Evolutionary conservation across 2,329 filamentous ascomycete species (phyloP), one percentile per base, ranked within the genome.

Genomic region (Neoscytalidium dimidiatum): DNA sequence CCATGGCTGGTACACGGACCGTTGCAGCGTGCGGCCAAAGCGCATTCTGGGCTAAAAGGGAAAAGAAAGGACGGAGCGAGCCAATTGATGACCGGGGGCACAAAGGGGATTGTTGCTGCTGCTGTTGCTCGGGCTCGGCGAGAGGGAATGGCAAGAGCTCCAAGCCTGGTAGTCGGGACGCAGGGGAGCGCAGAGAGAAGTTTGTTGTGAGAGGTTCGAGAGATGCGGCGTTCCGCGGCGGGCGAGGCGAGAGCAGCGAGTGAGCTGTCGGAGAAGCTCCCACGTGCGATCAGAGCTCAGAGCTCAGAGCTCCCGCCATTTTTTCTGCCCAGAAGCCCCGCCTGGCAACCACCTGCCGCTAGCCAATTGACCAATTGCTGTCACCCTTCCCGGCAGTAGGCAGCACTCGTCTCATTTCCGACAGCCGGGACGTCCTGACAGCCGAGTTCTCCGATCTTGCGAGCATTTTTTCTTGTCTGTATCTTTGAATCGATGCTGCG

Each of bases 1-100:
- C 94, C 94, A 99, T 74, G 93, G 92, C 71, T 86, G 81, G 78
- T 98, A 95, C 72, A 92, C 84, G 66, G 92, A 89, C 73, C 88
- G 86, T 73, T 89, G 88, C 67, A 99, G 86, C 60, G 92, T 97
- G 81, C 89, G 92, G 68, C 94, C 94, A 83, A 97, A 99, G 73
- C 92, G 91, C 95, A 99, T 98, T 23, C 28, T 44, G 61, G 31
- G 38, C 61, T 38, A 29, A 17, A 23, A 11, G 43, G 28, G 26
- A 51, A 28, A 28, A 23, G 33, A 52, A n/a, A n/a, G 29, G 49
- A 52, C 49, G 29, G 17, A 9, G 38, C 7, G 44, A 26, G 38
- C 13, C 38, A 41, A 41, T 41, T 28, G 28, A 29, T 19, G 23
- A 52, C n/a, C 29, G 49, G 49, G 49, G 28, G 49, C 21, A 33